phyloP scores from a whole-genome alignment of 352 stramenopile genomes.

The Thraustotheca clavata region DNA sequence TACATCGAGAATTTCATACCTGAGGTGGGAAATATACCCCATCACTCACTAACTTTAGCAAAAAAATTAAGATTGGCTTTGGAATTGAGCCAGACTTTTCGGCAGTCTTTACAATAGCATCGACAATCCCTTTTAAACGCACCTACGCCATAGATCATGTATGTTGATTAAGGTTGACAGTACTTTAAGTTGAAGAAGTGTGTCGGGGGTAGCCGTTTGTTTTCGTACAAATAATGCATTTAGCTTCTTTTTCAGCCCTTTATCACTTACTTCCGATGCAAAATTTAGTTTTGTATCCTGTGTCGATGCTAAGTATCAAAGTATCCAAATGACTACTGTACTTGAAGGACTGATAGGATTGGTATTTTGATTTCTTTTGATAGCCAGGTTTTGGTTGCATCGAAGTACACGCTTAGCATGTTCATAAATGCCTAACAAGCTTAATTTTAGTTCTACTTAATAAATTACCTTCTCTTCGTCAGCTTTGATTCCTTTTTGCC shows the following conservation, averaged over 20 bases:
- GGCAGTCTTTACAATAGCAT: conserved; percentile 37
- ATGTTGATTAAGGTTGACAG: background rate
- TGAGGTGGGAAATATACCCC: conserved; percentile 54
- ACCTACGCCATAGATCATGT: conserved; percentile 44
- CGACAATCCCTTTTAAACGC: conserved; percentile 44
- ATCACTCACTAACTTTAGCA: conserved; percentile 38
- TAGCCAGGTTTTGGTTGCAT: conserved; percentile 54
- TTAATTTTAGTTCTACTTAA: background rate
- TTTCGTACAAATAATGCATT: conserved; percentile 29
- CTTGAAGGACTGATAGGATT: conserved; percentile 43
- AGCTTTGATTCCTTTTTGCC: background rate
- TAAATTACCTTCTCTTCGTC: background rate
- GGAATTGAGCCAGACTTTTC: conserved; percentile 40
- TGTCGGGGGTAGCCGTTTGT: background rate
- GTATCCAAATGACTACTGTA: background rate
- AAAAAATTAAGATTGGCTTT: conserved; percentile 48
- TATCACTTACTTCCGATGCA: conserved; percentile 29
- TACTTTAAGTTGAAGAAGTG: conserved; percentile 4
- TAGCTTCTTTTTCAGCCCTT: conserved; percentile 45
- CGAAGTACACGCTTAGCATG: conserved; percentile 57
- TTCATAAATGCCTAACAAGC: conserved; percentile 40
- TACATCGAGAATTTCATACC: conserved; percentile 22
- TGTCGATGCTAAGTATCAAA: background rate
- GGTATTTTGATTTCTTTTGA: conserved; percentile 36
- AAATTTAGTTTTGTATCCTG: conserved; percentile 38